Percentiles rank a stretch among this genome's conserved stretches.
phyloP scores from a whole-genome alignment of 2,329 filamentous ascomycete genomes.

The Trichophyton verrucosum region DNA sequence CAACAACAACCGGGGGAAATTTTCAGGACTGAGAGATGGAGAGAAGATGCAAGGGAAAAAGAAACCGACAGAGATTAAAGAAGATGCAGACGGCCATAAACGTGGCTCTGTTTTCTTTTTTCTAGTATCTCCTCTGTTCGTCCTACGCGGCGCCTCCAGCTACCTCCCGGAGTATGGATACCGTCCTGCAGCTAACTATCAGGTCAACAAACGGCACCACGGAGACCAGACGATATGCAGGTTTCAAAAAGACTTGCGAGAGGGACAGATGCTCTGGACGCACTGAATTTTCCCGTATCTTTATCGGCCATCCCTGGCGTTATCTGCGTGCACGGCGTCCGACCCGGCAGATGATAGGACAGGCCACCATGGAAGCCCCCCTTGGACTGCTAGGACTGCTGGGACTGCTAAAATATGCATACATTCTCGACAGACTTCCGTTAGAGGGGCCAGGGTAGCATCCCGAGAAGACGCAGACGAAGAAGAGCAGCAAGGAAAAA shows the following conservation, averaged over 20 bases:
- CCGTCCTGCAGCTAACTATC: no score
- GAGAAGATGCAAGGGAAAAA: background rate
- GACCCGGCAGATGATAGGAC: background rate
- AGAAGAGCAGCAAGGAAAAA: background rate
- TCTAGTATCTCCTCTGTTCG: background rate
- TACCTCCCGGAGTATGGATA: no score
- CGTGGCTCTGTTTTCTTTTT: slow-evolving; percentile 1
- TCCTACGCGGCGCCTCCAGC: background rate
- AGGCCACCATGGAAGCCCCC: background rate
- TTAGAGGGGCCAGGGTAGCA: background rate
- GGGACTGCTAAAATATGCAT: background rate
- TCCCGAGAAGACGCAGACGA: background rate
- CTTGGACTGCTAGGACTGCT: background rate
- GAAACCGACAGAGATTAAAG: background rate
- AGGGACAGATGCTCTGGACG: background rate
- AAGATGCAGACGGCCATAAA: background rate
- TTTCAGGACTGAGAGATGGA: background rate
- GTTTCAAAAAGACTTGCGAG: background rate
- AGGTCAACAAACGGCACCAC: background rate
- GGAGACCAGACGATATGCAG: background rate
- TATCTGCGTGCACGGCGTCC: background rate
- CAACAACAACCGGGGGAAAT: background rate
- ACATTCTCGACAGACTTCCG: background rate
- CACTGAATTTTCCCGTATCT: background rate
- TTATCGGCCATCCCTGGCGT: background rate